Base-by-base conservation (phyloP, 1,284 basidiomycete species). In the Naganishia sp. region DNA sequence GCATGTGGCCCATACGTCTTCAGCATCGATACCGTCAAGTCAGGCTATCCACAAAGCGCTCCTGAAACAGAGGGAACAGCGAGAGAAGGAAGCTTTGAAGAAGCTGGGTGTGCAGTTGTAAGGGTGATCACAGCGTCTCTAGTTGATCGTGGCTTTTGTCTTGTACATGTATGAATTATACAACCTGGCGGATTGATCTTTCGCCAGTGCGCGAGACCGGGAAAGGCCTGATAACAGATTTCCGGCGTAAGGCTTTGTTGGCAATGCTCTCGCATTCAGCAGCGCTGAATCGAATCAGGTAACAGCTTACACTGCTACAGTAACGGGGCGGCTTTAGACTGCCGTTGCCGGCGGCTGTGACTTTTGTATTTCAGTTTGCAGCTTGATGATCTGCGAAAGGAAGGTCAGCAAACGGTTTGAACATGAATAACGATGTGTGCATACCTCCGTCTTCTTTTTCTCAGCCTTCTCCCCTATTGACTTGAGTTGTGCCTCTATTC, bases 401-500 rank as follows among this genome's bases (percentile, higher is more conserved):
- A n/a, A 28, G 28, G 28, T 28, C 28, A 28, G 28, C 28, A 28
- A 1, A 28, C 28, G 28, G 5, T 28, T 28, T 13, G 17, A 25
- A n/a, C 11, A 6, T 11, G 50, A 35, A 2, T 31, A 15, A 15
- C 35, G 7, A 46, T 50, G 15, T 1, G 5, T 5, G 79, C 85
- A 72, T 70, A 90, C 92, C 84, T 94, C 90, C 43, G 81, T 75
- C 79, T 89, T 91, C 81, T 89, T 91, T 76, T 86, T 87, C 69
- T 92, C 89, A 55, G 87, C 83, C 71, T 87, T 88, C 32, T 83
- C 82, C 68, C 88, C 85, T 28, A 88, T 80, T 6, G 92, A 90
- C 75, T 90, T 88, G 56, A 95, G 82, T 75, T 90, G 89, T 6
- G 72, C 77, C 77, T 95, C 93, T 6, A 92, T 85, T 25, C 91